Evolutionary conservation across 1,284 basidiomycete genomes (phyloP).

Genomic region (Cutaneotrichosporon cavernicola): DNA sequence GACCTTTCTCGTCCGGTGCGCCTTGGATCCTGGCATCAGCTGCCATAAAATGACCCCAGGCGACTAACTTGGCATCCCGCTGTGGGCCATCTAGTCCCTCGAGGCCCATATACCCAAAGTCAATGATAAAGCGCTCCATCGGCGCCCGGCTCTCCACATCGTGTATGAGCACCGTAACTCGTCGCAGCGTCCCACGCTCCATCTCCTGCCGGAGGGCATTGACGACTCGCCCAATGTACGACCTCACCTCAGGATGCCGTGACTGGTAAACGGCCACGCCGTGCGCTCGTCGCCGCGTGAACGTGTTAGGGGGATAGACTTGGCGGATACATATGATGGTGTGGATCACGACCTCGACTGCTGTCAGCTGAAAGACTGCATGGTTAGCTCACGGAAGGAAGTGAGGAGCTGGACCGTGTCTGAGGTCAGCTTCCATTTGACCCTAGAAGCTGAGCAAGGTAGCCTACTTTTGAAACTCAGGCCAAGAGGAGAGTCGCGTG

Average conservation of each 20-base stretch:
- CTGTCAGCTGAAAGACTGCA: not conserved
- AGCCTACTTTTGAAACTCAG: conserved; percentile 19
- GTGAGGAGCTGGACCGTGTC: conserved; percentile 45
- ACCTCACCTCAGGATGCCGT: conserved; percentile 78
- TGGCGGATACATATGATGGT: conserved; percentile 84
- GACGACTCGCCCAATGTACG: conserved; percentile 80
- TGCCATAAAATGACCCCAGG: not conserved
- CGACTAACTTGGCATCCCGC: conserved; percentile 49
- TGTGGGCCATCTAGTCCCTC: conserved; percentile 69
- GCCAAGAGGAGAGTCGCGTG: not conserved
- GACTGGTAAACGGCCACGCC: conserved; percentile 87
- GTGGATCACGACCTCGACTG: conserved; percentile 91
- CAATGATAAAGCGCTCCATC: conserved; percentile 65
- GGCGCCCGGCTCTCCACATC: conserved; percentile 59
- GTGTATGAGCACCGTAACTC: conserved; percentile 68
- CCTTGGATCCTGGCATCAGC: conserved; percentile 20
- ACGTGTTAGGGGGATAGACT: conserved; percentile 84
- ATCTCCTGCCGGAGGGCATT: conserved; percentile 74
- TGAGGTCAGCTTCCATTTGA: conserved; percentile 15
- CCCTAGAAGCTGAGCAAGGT: not conserved
- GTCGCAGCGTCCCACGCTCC: conserved; percentile 30
- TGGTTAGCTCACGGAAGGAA: conserved; percentile 35
- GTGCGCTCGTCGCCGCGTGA: conserved; percentile 81
- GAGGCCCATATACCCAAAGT: conserved; percentile 63
- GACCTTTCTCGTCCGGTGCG: conserved; percentile 50